Base-by-base conservation (phyloP, 805 yeast species). In the Zygotorulaspora chibaensis region DNA sequence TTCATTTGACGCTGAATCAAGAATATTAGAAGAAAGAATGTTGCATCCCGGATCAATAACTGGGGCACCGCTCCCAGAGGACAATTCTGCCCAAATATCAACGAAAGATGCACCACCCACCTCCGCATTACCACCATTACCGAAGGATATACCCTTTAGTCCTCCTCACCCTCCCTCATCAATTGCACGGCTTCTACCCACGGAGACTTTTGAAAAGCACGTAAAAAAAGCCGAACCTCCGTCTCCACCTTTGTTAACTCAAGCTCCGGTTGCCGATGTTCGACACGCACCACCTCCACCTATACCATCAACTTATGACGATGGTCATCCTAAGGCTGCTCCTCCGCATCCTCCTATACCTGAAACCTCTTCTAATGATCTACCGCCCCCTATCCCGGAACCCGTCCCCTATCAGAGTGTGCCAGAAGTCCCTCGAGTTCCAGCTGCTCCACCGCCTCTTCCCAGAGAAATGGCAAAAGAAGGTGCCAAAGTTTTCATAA, bases 361-460 rank as follows among this genome's bases (percentile, higher is more conserved):
- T 5, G 42, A 23, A 3, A 35, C 37, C 11, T 25, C 46, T 30
- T 39, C 40, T 15, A 57, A 54, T 25, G 51, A 52, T 11, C 40
- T 41, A 12, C 42, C 34, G 13, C 20, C 17, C 18, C 28, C 26
- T 10, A 29, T 48, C 17, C 38, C 45, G 33, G 37, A 48, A 40
- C 52, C 25, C 15, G 42, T 37, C 25, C 31, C 25, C 25, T 43
- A 48, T 7, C 36, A 42, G 17, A 46, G 35, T 13, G 38, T 36
- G 28, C 47, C 52, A 17, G 40, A 53, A 20, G 46, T 50, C n/a
- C 57, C 63, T 10, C 51, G 58, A 15, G 39, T 38, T 37, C 38
- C 38, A 16, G 38, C 40, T 20, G 35, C 33, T 8, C 48, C 51
- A 2, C 51, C 65, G 5, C 55, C 62, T n/a, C 42, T 55, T 38